Percentiles rank a stretch among this genome's conserved stretches.
Conservation (phyloP, 495 filamentous ascomycete species). For the Aspergillus conjunctus region DNA sequence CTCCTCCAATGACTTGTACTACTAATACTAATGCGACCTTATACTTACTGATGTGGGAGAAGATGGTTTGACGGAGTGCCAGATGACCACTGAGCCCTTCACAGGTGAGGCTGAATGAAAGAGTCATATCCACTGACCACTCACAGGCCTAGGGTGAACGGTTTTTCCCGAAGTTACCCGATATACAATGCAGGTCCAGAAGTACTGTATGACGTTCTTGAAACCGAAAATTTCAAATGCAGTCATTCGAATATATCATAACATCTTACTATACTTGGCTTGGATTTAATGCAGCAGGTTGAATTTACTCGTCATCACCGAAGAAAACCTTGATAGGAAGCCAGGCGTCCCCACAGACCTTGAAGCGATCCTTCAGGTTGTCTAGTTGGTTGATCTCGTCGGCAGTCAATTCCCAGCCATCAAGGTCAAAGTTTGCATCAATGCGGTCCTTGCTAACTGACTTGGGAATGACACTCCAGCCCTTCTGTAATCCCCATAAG, state of each 20-base stretch:
- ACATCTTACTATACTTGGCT: slow-evolving; percentile 19
- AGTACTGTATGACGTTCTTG: not conserved
- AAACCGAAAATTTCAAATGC: not conserved
- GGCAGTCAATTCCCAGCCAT: slow-evolving; percentile 65
- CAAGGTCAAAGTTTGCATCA: slow-evolving; percentile 64
- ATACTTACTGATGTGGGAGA: too few species aligned
- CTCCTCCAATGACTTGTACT: too few species aligned
- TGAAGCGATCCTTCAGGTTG: slow-evolving; percentile 67
- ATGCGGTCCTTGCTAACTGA: slow-evolving; percentile 64
- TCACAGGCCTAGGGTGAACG: not conserved
- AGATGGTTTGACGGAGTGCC: not conserved
- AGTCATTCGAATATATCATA: not conserved
- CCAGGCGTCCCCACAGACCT: slow-evolving; percentile 72
- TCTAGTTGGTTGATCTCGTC: slow-evolving; percentile 66
- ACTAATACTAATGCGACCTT: too few species aligned
- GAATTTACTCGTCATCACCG: slow-evolving; percentile 75
- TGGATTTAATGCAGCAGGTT: slow-evolving; percentile 19
- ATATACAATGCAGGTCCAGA: not conserved
- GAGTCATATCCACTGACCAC: not conserved
- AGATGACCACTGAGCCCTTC: not conserved
- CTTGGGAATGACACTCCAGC: slow-evolving; percentile 75
- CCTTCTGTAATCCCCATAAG: slow-evolving; percentile 70
- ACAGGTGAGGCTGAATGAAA: not conserved
- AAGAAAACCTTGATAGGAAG: slow-evolving; percentile 82
- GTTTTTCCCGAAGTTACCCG: not conserved